Percentiles rank a stretch among this genome's conserved stretches.
Conservation (phyloP, 768 basidiomycete species). For the Boletus rex-veris region DNA sequence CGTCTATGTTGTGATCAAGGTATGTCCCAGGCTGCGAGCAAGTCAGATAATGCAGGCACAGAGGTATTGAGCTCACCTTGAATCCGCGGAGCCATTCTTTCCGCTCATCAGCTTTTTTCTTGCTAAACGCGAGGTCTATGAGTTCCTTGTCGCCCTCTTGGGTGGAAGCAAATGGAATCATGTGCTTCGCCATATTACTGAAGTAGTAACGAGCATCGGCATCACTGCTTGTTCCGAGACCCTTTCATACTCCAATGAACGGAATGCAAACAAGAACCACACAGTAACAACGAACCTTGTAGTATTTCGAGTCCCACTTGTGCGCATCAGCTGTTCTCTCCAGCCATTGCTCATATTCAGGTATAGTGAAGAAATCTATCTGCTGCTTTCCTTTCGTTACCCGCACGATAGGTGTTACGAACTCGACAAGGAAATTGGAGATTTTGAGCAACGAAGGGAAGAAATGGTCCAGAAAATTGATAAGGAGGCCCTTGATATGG, state of each 20-base stretch:
- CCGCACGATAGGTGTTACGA: constrained; percentile 96
- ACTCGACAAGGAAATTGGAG: constrained; percentile 92
- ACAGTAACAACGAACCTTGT: constrained; percentile 68
- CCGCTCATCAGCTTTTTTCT: constrained; percentile 97
- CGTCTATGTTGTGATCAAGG: constrained; percentile 82
- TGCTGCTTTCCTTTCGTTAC: constrained; percentile 79
- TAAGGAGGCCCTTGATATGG: constrained; percentile 99
- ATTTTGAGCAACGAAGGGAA: constrained; percentile 91
- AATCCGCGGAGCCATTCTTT: constrained; percentile 98
- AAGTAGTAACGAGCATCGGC: constrained; percentile 93
- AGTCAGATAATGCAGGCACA: not conserved
- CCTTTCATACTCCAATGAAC: constrained; percentile 44
- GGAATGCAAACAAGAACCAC: not conserved
- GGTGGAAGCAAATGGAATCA: constrained; percentile 85
- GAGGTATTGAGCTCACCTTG: constrained; percentile 47
- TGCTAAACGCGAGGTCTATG: constrained; percentile 98
- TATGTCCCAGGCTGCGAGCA: constrained; percentile 82
- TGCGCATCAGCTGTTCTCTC: constrained; percentile 70
- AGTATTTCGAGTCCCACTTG: constrained; percentile 94
- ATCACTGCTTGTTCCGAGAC: constrained; percentile 91
- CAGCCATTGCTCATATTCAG: constrained; percentile 93
- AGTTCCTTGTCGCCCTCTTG: constrained; percentile 81
- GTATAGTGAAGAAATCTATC: constrained; percentile 93
- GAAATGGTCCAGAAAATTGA: constrained; percentile 97
- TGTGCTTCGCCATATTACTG: constrained; percentile 85